Evolutionary conservation across 768 basidiomycete genomes (phyloP).

Genomic region (Podaxis mareebaensis): DNA sequence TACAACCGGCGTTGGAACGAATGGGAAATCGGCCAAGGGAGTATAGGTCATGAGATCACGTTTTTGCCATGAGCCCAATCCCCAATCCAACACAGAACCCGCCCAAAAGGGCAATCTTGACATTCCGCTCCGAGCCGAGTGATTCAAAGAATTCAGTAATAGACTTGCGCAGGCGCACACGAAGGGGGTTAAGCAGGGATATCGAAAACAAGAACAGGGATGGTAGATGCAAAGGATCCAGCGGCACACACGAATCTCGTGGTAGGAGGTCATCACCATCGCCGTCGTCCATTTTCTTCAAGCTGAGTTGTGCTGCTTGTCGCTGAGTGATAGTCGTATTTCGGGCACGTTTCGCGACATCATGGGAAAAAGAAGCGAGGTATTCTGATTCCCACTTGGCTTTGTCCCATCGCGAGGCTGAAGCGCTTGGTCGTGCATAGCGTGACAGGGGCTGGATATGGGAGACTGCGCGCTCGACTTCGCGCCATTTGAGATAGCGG

Average conservation of each 20-base stretch:
- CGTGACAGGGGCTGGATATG: constrained; percentile 1
- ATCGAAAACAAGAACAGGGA: constrained; percentile 61
- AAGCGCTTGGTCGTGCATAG: constrained; percentile 17
- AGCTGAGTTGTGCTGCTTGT: neutral
- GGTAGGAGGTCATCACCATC: constrained; percentile 6
- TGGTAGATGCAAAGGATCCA: constrained; percentile 70
- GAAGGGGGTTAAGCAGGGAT: constrained; percentile 56
- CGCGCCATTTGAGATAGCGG: constrained; percentile 72
- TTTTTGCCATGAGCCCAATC: constrained; percentile 23
- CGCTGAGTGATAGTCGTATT: constrained; percentile 25
- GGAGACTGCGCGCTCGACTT: constrained; percentile 58
- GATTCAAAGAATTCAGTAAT: constrained; percentile 23
- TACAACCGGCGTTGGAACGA: no score
- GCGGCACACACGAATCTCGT: constrained; percentile 23
- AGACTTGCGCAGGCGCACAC: constrained; percentile 26
- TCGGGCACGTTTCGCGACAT: constrained; percentile 54
- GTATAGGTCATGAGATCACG: neutral
- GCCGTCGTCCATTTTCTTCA: neutral
- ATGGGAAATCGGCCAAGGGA: neutral
- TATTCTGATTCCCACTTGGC: constrained; percentile 68
- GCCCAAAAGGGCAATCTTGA: constrained; percentile 34
- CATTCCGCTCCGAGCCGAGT: constrained; percentile 26
- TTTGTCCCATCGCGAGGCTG: constrained; percentile 50
- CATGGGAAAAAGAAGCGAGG: constrained; percentile 58
- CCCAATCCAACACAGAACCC: constrained; percentile 43